Evolutionary conservation across 2,329 filamentous ascomycete species (phyloP).

Genomic region (Aotearoamyces nothofagi): DNA sequence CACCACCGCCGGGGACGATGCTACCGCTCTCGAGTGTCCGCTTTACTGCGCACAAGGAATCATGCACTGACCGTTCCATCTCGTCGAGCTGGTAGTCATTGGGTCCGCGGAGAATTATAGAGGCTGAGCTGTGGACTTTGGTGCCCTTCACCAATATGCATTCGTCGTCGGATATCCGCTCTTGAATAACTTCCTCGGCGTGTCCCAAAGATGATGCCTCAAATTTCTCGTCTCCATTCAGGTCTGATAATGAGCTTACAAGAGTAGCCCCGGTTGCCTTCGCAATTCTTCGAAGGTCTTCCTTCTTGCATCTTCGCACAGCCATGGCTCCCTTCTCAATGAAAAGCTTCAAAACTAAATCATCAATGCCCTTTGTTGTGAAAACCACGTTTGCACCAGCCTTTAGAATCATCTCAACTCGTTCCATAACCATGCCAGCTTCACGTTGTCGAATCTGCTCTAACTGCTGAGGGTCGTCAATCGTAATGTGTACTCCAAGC

Average conservation of each 20-base stretch:
- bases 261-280: slow-evolving; percentile 91
- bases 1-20: slow-evolving; percentile 91
- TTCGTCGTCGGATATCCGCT: slow-evolving; percentile 97
- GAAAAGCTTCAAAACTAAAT: slow-evolving; percentile 87
- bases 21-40: slow-evolving; percentile 90
- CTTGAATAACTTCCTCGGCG: slow-evolving; percentile 93
- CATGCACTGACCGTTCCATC: slow-evolving; percentile 97
- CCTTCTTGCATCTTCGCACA: slow-evolving; percentile 94
- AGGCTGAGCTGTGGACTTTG: slow-evolving; percentile 85
- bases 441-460: slow-evolving; percentile 94
- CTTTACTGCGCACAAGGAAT: slow-evolving; percentile 94
- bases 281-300: slow-evolving; percentile 88
- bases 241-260: slow-evolving; percentile 82
- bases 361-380: slow-evolving; percentile 97
- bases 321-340: slow-evolving; percentile 92
- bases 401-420: slow-evolving; percentile 95
- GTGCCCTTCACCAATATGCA: slow-evolving; percentile 95
- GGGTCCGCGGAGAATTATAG: slow-evolving; percentile 85
- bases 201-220: slow-evolving; percentile 78
- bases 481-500: slow-evolving; percentile 93
- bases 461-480: slow-evolving; percentile 91
- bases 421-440: slow-evolving; percentile 81
- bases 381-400: slow-evolving; percentile 90
- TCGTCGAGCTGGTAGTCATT: slow-evolving; percentile 97
- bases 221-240: slow-evolving; percentile 96